Percentiles rank a stretch among this genome's conserved stretches.
Conservation (phyloP, 1,139 yeast species). For the Debaryomyces sp. region DNA sequence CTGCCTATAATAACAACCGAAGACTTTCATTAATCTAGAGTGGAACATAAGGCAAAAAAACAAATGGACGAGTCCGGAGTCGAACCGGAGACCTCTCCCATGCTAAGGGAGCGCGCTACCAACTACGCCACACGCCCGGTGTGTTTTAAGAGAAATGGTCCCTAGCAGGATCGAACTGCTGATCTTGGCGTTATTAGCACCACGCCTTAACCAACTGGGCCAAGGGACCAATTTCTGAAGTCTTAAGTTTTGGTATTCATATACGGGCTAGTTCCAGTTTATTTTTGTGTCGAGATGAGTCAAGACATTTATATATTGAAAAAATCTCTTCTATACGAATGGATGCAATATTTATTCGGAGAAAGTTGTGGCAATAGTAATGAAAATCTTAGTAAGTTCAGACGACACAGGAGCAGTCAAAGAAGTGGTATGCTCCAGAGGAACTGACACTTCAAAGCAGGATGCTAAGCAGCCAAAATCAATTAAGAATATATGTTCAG, state of each 20-base stretch:
- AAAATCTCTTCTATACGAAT: neutral
- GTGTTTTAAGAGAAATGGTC: slow-evolving; percentile 44
- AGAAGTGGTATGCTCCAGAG: slow-evolving; percentile 57
- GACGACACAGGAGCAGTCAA: slow-evolving; percentile 61
- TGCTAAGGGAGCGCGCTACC: slow-evolving; percentile 94
- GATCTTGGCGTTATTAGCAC: slow-evolving; percentile 87
- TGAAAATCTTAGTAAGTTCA: slow-evolving; percentile 57
- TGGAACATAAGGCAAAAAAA: neutral
- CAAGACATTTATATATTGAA: neutral
- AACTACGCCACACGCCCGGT: slow-evolving; percentile 88
- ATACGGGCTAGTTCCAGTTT: neutral
- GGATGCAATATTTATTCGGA: slow-evolving; percentile 1
- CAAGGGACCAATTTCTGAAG: slow-evolving; percentile 59
- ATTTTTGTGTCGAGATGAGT: slow-evolving; percentile 2
- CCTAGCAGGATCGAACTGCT: slow-evolving; percentile 89
- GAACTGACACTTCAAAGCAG: slow-evolving; percentile 71
- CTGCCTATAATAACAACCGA: neutral
- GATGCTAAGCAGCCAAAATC: slow-evolving; percentile 58
- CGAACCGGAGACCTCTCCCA: slow-evolving; percentile 91
- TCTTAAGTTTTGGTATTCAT: neutral
- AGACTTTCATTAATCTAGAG: no score
- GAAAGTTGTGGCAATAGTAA: slow-evolving; percentile 17
- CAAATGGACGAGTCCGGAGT: slow-evolving; percentile 79
- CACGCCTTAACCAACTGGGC: slow-evolving; percentile 92
- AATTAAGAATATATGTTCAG: slow-evolving; percentile 40